Evolutionary conservation across 1,284 basidiomycete species (phyloP), one percentile per base, ranked within the genome.

Genomic region (Cryptococcus floricola): DNA sequence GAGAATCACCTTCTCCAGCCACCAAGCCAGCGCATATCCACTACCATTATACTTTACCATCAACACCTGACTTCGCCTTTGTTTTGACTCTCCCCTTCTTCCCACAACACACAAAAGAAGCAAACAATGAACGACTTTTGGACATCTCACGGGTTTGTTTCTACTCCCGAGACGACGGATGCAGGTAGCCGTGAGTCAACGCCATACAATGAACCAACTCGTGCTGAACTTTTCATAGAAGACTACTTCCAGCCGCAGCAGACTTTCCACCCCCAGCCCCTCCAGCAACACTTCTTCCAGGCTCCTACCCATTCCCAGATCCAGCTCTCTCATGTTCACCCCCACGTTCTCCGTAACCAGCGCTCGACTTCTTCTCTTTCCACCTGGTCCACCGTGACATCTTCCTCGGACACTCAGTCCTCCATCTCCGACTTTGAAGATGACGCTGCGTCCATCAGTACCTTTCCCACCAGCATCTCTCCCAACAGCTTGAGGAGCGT

Each of bases 331-430:
- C 45, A 48, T 39, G 13, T 45, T 31, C 19, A 23, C 8, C 34
- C 28, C 19, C 43, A 39, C 25, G 41, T 43, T n/a, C 50, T 64
- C 25, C 53, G 62, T 19, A 49, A 46, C 18, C 62, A 64, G 48
- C 54, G 64, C 14, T 66, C 62, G 19, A 56, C 41, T 25, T 69
- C 63, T 3, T 65, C 61, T 8, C 42, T 60, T 9, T 56, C 54
- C 3, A 64, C 64, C 28, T 61, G 61, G 60, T 58, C 58, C 14
- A 59, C 56, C 14, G 49, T 60, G 18, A 38, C 13, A 14, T 52
- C 54, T 8, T 44, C 47, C 13, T n/a, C 42, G 1, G 27, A 46
- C 9, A 27, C 45, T 12, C 16, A 16, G 27, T 46, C 23, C 25
- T 34, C 31, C 31, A 34, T 34, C 31, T 54, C 52, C 18, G 57